Conservation (phyloP, 2,329 filamentous ascomycete species). For the Arthrobotrys entomopaga region DNA sequence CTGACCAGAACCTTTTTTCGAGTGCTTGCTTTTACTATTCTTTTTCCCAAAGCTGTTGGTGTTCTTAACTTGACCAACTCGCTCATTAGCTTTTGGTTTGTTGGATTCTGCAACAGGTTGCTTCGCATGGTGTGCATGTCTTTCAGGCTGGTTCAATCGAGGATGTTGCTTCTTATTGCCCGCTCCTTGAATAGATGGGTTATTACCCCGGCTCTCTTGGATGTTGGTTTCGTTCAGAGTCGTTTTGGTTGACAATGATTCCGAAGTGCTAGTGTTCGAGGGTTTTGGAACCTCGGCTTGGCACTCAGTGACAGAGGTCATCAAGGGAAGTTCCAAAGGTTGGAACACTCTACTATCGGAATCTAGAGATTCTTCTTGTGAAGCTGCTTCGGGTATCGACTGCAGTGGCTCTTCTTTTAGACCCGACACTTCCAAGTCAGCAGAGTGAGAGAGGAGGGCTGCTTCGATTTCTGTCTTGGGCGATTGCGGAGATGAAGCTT, state of each 20-base stretch:
- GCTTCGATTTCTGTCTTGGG: slow-evolving; percentile 1
- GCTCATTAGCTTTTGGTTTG: slow-evolving; percentile 9
- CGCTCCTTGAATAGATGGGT: neutral
- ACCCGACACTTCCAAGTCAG: neutral
- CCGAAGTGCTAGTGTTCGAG: neutral
- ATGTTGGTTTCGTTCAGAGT: neutral
- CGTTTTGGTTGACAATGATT: neutral
- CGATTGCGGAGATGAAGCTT: slow-evolving; percentile 3
- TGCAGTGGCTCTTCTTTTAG: neutral
- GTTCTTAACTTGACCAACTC: slow-evolving; percentile 14
- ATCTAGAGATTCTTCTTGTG: neutral
- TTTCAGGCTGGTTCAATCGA: slow-evolving; percentile 1
- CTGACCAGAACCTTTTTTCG: slow-evolving; percentile 19
- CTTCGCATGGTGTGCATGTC: neutral
- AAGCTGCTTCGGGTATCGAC: neutral
- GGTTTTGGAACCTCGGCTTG: neutral
- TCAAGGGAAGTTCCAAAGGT: neutral
- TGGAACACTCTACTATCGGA: neutral
- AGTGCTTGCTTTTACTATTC: slow-evolving; percentile 13
- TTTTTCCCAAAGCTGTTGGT: slow-evolving; percentile 10
- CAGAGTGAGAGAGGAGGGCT: neutral
- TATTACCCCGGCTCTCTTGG: neutral
- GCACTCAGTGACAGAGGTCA: neutral
- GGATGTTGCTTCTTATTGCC: neutral
- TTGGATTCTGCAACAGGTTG: neutral